Evolutionary conservation across 176 grass and related monocot genomes (phyloP).

Genomic region (Avena sativa): DNA sequence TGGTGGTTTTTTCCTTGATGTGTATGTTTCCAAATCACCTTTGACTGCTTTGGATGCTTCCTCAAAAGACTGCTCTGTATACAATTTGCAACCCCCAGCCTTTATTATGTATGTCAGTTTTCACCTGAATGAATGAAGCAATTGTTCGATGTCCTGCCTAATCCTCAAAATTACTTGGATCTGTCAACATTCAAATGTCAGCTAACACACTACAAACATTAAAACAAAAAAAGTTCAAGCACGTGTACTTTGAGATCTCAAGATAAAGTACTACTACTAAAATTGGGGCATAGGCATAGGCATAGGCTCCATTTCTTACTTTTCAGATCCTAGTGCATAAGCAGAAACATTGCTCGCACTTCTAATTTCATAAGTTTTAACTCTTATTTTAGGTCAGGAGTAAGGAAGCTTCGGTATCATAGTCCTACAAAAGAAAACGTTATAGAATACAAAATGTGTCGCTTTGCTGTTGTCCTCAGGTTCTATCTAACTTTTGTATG

Average conservation of each 20-base stretch:
- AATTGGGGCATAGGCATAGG: no score
- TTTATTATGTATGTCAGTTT: constrained; percentile 18
- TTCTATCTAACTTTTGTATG: not conserved
- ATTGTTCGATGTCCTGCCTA: not conserved
- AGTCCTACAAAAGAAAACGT: not conserved
- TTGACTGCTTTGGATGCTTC: not conserved
- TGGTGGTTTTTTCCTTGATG: constrained; percentile 89
- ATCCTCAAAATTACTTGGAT: not conserved
- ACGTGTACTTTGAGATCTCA: not conserved
- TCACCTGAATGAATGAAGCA: not conserved
- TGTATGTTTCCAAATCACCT: constrained; percentile 55
- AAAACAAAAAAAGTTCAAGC: not conserved
- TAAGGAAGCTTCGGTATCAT: constrained; percentile 4
- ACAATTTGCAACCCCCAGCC: not conserved
- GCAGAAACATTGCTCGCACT: not conserved
- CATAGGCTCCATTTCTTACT: not conserved
- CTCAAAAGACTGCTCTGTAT: not conserved
- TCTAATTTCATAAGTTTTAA: not conserved
- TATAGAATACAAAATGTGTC: not conserved
- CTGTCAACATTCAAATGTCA: constrained; percentile 10
- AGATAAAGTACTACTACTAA: not conserved
- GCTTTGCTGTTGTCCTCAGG: not conserved
- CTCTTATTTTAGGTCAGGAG: constrained; percentile 27
- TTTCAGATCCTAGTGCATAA: constrained; percentile 14
- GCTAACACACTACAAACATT: not conserved